Evolutionary conservation across 139 green algal genomes (phyloP), one percentile per base, ranked within the genome.

Genomic region (Pycnococcus provasolii): DNA sequence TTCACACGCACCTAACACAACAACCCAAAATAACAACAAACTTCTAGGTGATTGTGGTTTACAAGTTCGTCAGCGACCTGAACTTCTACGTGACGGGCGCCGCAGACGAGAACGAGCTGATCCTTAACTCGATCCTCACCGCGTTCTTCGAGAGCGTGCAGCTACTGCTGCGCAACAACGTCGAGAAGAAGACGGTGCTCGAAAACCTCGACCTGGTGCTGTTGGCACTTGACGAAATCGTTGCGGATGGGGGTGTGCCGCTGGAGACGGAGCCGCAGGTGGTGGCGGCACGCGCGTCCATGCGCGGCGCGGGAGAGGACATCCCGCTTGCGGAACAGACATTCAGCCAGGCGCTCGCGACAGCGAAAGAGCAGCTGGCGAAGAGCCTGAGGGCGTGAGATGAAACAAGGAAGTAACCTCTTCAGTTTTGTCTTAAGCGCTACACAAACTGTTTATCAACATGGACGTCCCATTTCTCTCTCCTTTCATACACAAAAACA

Each of bases 141-240:
- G 87, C 82, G 0, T 91, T 98, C 73, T 90, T 84, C 44, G 92
- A 98, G 65, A 84, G 86, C 37, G 77, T 95, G 4, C 85, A 84
- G 2, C 77, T 91, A 26, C 73, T 96, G 9, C 69, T 91, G 50
- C 93, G 91, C 70, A 83, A 87, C 58, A 83, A 86, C 40, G 90
- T 99, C 39, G 94, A 99, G 68, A 99, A 99, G 85, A 97, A 95
- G 79, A 96, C 91, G 4, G 90, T 95, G 47, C 83, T 99, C 44
- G 93, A 99, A 72, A 99, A 99, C 77, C 75, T 98, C 66, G 93
- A 99, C 78, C 85, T 97, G 26, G 85, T 96, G 53, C 83, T 98
- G 60, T 80, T 99, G 37, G 84, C 81, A 13, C 89, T 98, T 58
- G 93, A 99, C 58, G 94, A 99, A 66, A 90, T 95, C 4, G 66